A percentile compares a stretch with the other conserved stretches of the same genome.
Conservation (phyloP, 768 basidiomycete genomes). For the Serendipita indica region DNA sequence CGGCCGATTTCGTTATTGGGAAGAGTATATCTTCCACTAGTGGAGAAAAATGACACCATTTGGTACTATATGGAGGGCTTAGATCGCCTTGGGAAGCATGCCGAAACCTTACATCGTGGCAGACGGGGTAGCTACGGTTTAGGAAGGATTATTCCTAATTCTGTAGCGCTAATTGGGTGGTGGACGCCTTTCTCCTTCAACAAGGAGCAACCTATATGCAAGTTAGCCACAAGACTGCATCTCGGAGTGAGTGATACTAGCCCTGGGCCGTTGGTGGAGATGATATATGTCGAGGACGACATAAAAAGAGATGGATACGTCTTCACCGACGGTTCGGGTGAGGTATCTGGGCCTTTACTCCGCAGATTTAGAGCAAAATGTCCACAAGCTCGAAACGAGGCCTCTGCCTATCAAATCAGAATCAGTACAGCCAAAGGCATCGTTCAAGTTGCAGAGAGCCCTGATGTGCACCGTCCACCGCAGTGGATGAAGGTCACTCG, state of each 20-base stretch:
- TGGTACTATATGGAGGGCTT: not conserved
- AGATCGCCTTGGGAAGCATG: not conserved
- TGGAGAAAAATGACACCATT: not conserved
- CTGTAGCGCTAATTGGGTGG: not conserved
- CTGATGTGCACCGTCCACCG: not conserved
- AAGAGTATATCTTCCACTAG: not conserved
- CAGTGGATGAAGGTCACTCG: not conserved
- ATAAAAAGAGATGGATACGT: not conserved
- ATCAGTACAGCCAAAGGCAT: slow-evolving; percentile 1
- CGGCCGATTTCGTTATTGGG: not conserved
- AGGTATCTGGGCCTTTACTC: not conserved
- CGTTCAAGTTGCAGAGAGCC: not conserved
- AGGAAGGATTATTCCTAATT: not conserved
- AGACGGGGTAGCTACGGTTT: not conserved
- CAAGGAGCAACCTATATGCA: not conserved
- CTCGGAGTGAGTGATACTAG: not conserved
- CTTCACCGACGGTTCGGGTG: slow-evolving; percentile 1
- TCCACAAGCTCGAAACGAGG: not conserved
- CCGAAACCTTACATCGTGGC: not conserved
- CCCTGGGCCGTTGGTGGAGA: not conserved
- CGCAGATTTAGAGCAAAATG: not conserved
- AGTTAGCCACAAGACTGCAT: not conserved
- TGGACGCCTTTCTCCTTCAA: not conserved
- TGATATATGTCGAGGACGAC: not conserved
- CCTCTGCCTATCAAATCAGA: not conserved